phyloP scores from a whole-genome alignment of 1,284 basidiomycete species.

The Afroboletus lepidellus region DNA sequence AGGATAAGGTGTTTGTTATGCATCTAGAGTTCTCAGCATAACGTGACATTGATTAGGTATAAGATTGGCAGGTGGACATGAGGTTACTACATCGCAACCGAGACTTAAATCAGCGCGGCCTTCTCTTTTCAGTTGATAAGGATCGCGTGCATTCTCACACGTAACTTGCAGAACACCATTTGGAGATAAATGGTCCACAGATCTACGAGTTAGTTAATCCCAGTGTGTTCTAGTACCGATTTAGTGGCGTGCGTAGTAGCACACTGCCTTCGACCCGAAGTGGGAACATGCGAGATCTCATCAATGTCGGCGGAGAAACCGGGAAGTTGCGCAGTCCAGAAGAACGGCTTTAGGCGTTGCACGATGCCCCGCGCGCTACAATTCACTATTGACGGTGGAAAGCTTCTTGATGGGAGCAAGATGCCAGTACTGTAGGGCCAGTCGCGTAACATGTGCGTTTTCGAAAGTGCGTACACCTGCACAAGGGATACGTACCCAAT shows the following conservation, averaged over 20 bases:
- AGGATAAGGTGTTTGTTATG: background rate
- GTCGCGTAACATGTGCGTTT: background rate
- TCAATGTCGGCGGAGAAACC: slow-evolving; percentile 19
- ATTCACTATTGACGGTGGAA: background rate
- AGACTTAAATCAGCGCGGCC: background rate
- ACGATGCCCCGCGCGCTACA: background rate
- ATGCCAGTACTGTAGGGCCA: background rate
- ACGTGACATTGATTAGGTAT: background rate
- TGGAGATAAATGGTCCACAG: background rate
- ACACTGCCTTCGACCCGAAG: slow-evolving; percentile 3
- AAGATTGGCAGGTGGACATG: background rate
- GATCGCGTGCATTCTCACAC: slow-evolving; percentile 5
- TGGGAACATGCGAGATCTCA: background rate
- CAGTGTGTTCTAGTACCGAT: background rate
- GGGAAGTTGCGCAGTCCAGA: slow-evolving; percentile 1
- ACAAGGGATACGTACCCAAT: background rate
- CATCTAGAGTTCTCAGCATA: background rate
- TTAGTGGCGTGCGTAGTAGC: background rate
- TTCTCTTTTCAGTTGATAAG: slow-evolving; percentile 10
- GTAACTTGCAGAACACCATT: background rate
- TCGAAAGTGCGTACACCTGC: background rate
- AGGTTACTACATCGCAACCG: background rate
- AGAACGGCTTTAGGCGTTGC: background rate
- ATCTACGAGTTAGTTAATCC: slow-evolving; percentile 1
- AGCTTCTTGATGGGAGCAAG: background rate